Evolutionary conservation across 352 stramenopile genomes (phyloP).

Genomic region (Globisporangium acanthophoron): DNA sequence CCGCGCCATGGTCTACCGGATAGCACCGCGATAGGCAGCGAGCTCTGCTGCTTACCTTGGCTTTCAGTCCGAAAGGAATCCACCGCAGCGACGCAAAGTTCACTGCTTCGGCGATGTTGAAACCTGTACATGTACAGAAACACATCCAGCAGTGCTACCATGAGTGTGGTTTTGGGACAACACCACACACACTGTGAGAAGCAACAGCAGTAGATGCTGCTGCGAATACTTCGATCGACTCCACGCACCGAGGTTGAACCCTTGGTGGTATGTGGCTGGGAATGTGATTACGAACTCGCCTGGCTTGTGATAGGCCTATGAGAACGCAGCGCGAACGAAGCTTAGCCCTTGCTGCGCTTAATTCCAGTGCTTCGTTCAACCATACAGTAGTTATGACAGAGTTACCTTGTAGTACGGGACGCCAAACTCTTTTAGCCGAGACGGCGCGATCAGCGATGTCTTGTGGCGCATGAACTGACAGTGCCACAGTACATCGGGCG

Average conservation of each 20-base stretch:
- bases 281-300: constrained; percentile 94
- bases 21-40: not conserved
- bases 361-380: too few relatives aligned
- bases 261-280: constrained; percentile 83
- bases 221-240: constrained; percentile 17
- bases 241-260: constrained; percentile 82
- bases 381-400: too few relatives aligned
- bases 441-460: constrained; percentile 87
- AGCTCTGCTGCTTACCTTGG: constrained; percentile 38
- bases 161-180: too few relatives aligned
- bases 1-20: too few relatives aligned
- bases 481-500: not conserved
- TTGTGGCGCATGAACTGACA: constrained; percentile 91
- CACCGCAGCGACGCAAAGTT: constrained; percentile 88
- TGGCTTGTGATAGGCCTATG: constrained; percentile 66
- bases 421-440: constrained; percentile 71
- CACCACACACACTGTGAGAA: too few relatives aligned
- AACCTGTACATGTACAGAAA: constrained; percentile 32
- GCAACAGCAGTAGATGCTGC: not conserved
- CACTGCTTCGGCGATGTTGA: constrained; percentile 89
- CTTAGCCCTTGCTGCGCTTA: not conserved
- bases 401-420: constrained; percentile 71
- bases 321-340: not conserved
- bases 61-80: constrained; percentile 72
- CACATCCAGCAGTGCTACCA: too few relatives aligned